Evolutionary conservation across 768 basidiomycete species (phyloP), one percentile per base, ranked within the genome.

Genomic region (Cystobasidium tubakii): DNA sequence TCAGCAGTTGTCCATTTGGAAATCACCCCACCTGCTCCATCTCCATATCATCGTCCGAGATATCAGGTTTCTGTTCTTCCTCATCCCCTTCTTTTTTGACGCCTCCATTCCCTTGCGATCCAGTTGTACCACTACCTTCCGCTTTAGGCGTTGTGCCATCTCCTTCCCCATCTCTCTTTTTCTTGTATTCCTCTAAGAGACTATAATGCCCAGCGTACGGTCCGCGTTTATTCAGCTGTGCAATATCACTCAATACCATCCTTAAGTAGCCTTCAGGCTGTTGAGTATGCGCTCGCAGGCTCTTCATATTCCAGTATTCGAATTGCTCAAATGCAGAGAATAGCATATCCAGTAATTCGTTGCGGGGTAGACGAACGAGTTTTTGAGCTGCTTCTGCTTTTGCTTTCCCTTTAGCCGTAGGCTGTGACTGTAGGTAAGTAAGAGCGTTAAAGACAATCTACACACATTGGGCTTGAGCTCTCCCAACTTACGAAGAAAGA

Each of bases 261-360:
- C 91, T 91, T 75, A 95, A 86, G 79, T 91, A 93, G 13, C 84
- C 87, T 80, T 91, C 90, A 0, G 91, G 91, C 80, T 95, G 91
- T 80, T 91, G 88, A 0, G 64, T 75, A 29, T 67, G 66, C 9
- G 70, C 54, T 1, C 60, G 53, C 55, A 92, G 82, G 1, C 86
- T 83, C 76, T 88, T 88, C 80, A 92, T 87, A 73, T 86, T 84
- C 92, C 92, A 97, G 64, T 87, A 87, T n/a, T 88, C 86, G 54
- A 85, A 85, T 74, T 91, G 87, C 74, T 86, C 85, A 84, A 94
- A 97, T 6, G 88, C 83, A 1, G 82, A 77, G 82, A 94, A 94
- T 50, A 96, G 84, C 69, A 88, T 82, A 80, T 96, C 91, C 81
- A 92, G 84, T 9, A 96, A 85, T 79, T 94, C 89, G 82, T 92